Evolutionary conservation across 495 filamentous ascomycete species (phyloP).

Genomic region (Penicillium subrubescens): DNA sequence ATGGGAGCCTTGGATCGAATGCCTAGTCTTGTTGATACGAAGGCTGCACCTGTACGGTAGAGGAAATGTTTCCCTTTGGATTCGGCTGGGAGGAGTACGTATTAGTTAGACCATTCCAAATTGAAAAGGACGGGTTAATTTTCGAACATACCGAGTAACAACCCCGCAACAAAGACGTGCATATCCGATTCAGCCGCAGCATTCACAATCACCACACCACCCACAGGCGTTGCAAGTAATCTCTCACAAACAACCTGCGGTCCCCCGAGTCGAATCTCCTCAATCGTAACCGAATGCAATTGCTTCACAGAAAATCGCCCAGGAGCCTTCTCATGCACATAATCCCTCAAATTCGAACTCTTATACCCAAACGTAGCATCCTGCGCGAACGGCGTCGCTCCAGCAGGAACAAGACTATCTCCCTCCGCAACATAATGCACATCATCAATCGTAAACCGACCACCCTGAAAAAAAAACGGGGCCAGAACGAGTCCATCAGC

Average conservation of each 20-base stretch:
- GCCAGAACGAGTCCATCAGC: constrained; percentile 50
- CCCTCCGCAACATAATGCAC: constrained; percentile 57
- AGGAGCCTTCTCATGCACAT: constrained; percentile 52
- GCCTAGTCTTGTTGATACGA: constrained; percentile 56
- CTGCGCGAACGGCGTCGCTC: constrained; percentile 50
- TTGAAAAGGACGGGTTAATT: not conserved
- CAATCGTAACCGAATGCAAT: constrained; percentile 45
- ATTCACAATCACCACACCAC: constrained; percentile 52
- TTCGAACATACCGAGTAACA: constrained; percentile 38
- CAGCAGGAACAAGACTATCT: constrained; percentile 46
- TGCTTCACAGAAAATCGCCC: constrained; percentile 34
- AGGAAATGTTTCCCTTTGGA: constrained; percentile 49
- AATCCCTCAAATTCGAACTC: constrained; percentile 51
- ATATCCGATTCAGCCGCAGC: constrained; percentile 55
- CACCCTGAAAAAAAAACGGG: constrained; percentile 58
- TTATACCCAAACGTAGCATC: constrained; percentile 58
- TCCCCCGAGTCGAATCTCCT: constrained; percentile 47
- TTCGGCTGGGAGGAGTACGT: constrained; percentile 31
- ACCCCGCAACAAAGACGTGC: constrained; percentile 50
- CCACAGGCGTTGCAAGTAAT: constrained; percentile 34
- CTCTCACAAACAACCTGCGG: constrained; percentile 40
- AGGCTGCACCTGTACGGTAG: constrained; percentile 56
- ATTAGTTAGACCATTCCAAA: not conserved
- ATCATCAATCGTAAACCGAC: constrained; percentile 53
- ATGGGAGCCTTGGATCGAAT: constrained; percentile 50